These are phyloP conservation scores for Meyerozyma carpophila DNA, from an alignment of 1,139 yeast species.

Conservation along the genomic window DNA sequence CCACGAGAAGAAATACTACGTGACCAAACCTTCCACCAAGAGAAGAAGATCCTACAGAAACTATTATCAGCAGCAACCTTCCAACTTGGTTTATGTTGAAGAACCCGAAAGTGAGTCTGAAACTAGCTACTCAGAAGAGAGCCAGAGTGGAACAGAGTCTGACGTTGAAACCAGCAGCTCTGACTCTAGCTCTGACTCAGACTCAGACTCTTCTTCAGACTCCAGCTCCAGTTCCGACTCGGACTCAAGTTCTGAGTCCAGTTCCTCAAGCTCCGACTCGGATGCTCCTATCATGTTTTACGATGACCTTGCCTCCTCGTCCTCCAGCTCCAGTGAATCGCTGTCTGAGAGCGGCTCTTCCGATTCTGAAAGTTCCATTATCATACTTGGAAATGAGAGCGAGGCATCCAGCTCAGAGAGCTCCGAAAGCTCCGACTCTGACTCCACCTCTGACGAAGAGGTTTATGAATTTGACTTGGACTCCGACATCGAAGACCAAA, in stretches of 20 bases:
- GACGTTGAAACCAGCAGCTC: not conserved
- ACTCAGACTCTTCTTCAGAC: not conserved
- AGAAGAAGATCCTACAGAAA: conserved; percentile 21
- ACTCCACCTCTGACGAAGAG: conserved; percentile 11
- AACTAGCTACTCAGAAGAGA: conserved; percentile 7
- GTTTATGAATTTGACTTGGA: conserved; percentile 21
- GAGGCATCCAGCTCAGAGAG: conserved; percentile 4
- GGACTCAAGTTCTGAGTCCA: not conserved
- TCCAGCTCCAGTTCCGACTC: not conserved
- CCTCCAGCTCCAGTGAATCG: not conserved
- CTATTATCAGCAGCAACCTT: conserved; percentile 28
- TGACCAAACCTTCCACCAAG: conserved; percentile 14
- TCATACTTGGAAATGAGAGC: not conserved
- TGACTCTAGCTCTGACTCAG: not conserved
- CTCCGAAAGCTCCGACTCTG: conserved; percentile 7
- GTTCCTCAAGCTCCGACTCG: not conserved
- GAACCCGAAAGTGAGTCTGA: conserved; percentile 29
- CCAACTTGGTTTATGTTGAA: conserved; percentile 33
- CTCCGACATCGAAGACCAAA: conserved; percentile 10
- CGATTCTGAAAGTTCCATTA: not conserved
- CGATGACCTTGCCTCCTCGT: conserved; percentile 3
- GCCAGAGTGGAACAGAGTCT: not conserved
- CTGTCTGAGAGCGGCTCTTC: conserved; percentile 1
- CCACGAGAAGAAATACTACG: conserved; percentile 8
- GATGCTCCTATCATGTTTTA: conserved; percentile 4